These are phyloP conservation scores for Pilatotrama ljubarskyi DNA, from an alignment of 768 basidiomycete species.

Conservation along the genomic window DNA sequence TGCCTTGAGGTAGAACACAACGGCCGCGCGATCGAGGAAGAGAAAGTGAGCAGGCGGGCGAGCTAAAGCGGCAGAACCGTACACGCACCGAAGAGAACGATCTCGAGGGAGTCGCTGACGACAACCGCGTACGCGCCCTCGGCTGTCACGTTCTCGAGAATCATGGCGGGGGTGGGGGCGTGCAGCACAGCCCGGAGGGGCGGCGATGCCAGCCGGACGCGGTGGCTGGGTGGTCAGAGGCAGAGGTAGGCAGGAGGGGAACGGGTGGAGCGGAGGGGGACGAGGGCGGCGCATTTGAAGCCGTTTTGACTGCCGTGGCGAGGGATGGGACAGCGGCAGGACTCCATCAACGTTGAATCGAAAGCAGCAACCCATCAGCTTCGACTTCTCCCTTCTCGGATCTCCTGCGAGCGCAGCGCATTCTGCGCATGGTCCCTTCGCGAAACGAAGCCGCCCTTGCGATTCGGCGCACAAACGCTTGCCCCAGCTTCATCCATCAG, in stretches of 20 bases:
- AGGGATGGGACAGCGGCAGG: not conserved
- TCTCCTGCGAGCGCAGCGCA: too few species aligned
- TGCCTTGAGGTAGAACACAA: not conserved
- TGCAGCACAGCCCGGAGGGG: not conserved
- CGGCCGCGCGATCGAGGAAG: not conserved
- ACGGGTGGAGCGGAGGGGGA: not conserved
- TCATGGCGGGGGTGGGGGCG: not conserved
- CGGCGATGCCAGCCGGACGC: not conserved
- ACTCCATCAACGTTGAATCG: not conserved
- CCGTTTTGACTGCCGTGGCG: not conserved
- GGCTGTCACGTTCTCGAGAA: conserved; percentile 10
- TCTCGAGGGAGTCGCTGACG: conserved; percentile 17
- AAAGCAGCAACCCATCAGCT: too few species aligned
- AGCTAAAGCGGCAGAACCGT: not conserved
- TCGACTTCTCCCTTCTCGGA: too few species aligned
- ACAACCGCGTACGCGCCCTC: conserved; percentile 15
- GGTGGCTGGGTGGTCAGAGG: not conserved
- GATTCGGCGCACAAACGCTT: not conserved
- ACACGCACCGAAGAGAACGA: conserved; percentile 12
- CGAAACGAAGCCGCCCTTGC: too few species aligned
- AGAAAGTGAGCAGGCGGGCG: too few species aligned
- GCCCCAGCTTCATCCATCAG: not conserved
- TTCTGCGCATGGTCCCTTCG: too few species aligned
- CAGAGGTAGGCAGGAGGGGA: not conserved
- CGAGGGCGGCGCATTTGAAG: not conserved